Evolutionary conservation across 352 stramenopile species (phyloP), one percentile per base, ranked within the genome.

Genomic region (Elongisporangium prolatum): DNA sequence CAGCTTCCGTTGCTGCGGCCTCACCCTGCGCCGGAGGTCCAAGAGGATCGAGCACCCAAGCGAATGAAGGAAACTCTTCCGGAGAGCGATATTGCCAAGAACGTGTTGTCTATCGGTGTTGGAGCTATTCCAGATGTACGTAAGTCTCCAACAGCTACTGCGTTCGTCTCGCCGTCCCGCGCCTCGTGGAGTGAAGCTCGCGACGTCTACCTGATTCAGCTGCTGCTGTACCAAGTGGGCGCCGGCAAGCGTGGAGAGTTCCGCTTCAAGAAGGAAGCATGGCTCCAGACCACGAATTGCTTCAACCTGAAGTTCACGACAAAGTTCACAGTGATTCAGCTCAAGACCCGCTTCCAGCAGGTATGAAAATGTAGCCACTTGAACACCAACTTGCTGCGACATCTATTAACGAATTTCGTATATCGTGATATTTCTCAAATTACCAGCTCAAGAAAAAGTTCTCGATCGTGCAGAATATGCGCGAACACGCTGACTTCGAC

Each of bases 201-300:
- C 34, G 34, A 44, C 34, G 34, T 44, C 34, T 44, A 44, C 34
- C 34, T 44, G 34, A 44, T 44, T 4, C 34, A 44, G 34, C 11
- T 44, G 34, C 34, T 44, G 34, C 34, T 44, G 34, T 44, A 44
- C 34, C 34, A 44, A 11, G 34, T 44, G 34, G 34, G 34, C 4
- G 34, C 34, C 34, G 34, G 34, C 34, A 44, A 44, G 34, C 34
- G 34, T 1, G 34, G 34, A 16, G 34, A 44, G 34, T 44, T 44
- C 34, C 34, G 34, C 34, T 44, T 44, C 34, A 44, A 44, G 34
- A 44, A 44, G 34, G 34, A 44, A 13, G 34, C 34, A 2, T 44
- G 34, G 34, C 48, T 52, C 21, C 48, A 52, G 48, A 52, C 21
- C 48, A 52, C 18, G 16, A 21, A 52, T 17, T 52, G 18, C 48